Evolutionary conservation across 73 alveolate genomes (phyloP).

Genomic region (Paramecium octaurelia): DNA sequence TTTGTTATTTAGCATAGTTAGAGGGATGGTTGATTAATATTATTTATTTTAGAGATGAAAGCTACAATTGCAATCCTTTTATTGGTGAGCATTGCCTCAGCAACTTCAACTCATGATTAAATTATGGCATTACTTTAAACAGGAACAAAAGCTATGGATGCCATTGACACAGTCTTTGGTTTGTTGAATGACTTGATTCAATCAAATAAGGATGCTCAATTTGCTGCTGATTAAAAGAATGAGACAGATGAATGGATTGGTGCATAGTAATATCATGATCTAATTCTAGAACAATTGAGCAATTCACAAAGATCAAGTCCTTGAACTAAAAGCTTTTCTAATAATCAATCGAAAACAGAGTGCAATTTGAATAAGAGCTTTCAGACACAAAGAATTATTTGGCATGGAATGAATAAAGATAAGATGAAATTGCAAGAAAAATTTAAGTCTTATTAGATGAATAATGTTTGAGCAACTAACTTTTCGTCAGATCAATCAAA

Average conservation of each 20-base stretch:
- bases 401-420: conserved; percentile 13
- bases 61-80: conserved; percentile 7
- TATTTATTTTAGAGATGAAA: background rate
- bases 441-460: background rate
- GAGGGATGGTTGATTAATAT: background rate
- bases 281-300: background rate
- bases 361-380: background rate
- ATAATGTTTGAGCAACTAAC: background rate
- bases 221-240: conserved; percentile 44
- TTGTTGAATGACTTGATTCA: conserved; percentile 9
- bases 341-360: conserved; percentile 9
- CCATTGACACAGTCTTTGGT: conserved; percentile 22
- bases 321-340: background rate
- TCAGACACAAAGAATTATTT: conserved; percentile 5
- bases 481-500: conserved; percentile 10
- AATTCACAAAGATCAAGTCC: background rate
- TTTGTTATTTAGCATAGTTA: background rate
- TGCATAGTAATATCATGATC: background rate
- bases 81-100: conserved; percentile 28
- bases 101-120: conserved; percentile 35
- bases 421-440: conserved; percentile 4
- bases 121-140: background rate
- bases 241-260: conserved; percentile 26
- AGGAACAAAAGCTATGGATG: conserved; percentile 41
- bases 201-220: conserved; percentile 36